Conservation (phyloP, 179 eudicot genomes). For the Drosera spatulata region DNA sequence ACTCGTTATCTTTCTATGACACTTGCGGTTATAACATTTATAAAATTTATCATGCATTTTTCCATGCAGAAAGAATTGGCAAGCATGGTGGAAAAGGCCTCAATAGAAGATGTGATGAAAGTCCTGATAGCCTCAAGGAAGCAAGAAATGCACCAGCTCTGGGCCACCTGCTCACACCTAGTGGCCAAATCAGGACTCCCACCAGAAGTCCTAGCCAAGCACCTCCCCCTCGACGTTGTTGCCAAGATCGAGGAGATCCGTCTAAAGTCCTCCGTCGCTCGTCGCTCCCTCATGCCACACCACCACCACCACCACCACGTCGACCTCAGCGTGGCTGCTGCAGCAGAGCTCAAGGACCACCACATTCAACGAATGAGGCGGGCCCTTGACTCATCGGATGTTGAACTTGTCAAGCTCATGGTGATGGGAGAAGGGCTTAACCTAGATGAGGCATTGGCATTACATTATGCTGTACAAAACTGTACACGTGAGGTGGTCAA, state of each 20-base stretch:
- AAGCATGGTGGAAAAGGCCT: conserved; percentile 92
- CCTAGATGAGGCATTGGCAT: conserved; percentile 74
- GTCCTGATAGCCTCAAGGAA: conserved; percentile 86
- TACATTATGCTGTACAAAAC: conserved; percentile 81
- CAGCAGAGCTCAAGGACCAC: conserved; percentile 61
- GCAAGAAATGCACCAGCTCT: conserved; percentile 90
- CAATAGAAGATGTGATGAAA: conserved; percentile 97
- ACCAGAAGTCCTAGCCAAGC: conserved; percentile 81
- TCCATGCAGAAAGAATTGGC: conserved; percentile 70
- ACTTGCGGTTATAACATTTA: no score
- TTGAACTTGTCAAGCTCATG: conserved; percentile 90
- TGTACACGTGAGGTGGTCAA: conserved; percentile 90
- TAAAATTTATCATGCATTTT: no score
- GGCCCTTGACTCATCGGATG: conserved; percentile 88
- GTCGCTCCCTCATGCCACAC: conserved; percentile 36
- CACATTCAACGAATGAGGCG: conserved; percentile 89
- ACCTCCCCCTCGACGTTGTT: conserved; percentile 74
- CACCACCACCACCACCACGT: conserved; percentile 18
- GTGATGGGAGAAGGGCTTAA: conserved; percentile 94
- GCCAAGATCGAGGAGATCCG: conserved; percentile 92
- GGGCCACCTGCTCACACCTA: conserved; percentile 87
- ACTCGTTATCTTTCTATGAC: no score
- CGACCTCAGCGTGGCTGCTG: conserved; percentile 17
- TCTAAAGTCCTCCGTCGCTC: conserved; percentile 49
- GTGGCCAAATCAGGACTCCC: conserved; percentile 95